Conservation (phyloP, 2,329 filamentous ascomycete species). For the Sporothrix sp. region DNA sequence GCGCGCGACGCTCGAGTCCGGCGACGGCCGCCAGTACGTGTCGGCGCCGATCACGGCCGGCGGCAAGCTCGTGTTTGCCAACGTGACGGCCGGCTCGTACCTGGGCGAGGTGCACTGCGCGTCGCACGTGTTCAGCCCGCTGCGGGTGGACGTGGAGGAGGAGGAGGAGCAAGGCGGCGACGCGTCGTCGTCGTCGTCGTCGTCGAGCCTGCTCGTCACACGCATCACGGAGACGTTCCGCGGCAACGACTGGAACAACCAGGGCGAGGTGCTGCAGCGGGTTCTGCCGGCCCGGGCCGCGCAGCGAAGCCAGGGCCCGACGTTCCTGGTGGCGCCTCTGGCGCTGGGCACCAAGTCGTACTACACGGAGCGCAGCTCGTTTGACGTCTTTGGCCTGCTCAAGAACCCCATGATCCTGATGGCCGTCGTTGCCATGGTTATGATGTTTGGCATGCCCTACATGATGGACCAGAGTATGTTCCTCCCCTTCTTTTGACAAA, state of each 20-base stretch:
- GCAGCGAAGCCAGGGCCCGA: neutral
- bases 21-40: slow-evolving; percentile 40
- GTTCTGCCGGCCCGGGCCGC: slow-evolving; percentile 23
- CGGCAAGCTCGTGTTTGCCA: slow-evolving; percentile 67
- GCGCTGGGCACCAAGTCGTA: slow-evolving; percentile 58
- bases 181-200: no score
- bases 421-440: slow-evolving; percentile 67
- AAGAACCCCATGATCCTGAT: slow-evolving; percentile 97
- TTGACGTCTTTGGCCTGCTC: slow-evolving; percentile 70
- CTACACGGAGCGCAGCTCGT: slow-evolving; percentile 65
- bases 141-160: slow-evolving; percentile 62
- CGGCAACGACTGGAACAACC: slow-evolving; percentile 84
- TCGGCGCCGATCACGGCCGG: slow-evolving; percentile 54
- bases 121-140: slow-evolving; percentile 65
- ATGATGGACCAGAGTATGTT: slow-evolving; percentile 86
- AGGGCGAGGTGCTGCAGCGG: slow-evolving; percentile 51
- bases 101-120: slow-evolving; percentile 70
- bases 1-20: slow-evolving; percentile 57
- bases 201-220: slow-evolving; percentile 40
- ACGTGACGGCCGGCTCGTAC: slow-evolving; percentile 65
- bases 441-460: slow-evolving; percentile 91
- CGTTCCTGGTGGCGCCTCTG: slow-evolving; percentile 47
- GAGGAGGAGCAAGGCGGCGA: slow-evolving; percentile 16
- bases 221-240: slow-evolving; percentile 73
- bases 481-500: neutral